Conservation (phyloP, 2,329 filamentous ascomycete species). For the Incumbomyces delicatus region DNA sequence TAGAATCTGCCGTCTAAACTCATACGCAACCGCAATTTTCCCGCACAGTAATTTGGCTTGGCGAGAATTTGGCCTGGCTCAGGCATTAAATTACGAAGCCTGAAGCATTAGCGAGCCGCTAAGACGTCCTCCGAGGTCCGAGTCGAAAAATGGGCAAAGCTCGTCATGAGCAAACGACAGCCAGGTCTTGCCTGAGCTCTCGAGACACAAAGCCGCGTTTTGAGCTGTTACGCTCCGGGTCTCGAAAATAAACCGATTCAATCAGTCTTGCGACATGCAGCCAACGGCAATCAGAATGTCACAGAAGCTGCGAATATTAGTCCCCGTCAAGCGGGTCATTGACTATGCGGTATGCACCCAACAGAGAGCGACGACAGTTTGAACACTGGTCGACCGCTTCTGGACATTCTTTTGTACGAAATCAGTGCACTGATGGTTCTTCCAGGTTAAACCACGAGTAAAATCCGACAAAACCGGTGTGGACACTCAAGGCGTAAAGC, state of each 20-base stretch:
- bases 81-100: too few relatives aligned
- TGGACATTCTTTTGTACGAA: background rate
- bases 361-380: background rate
- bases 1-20: too few relatives aligned
- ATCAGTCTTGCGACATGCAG: background rate
- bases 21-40: background rate
- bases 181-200: too few relatives aligned
- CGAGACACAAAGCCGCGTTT: too few relatives aligned
- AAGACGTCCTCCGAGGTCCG: too few relatives aligned
- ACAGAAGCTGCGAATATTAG: conserved; percentile 57
- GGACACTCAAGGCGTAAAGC: conserved; percentile 87
- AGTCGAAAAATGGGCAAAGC: too few relatives aligned
- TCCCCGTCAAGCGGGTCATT: conserved; percentile 75
- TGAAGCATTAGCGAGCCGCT: too few relatives aligned
- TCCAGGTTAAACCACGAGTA: conserved; percentile 58
- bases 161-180: too few relatives aligned
- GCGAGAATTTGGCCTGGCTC: background rate
- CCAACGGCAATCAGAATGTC: conserved; percentile 27
- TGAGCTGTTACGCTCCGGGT: too few relatives aligned
- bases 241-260: too few relatives aligned
- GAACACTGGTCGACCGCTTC: background rate
- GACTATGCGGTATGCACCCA: conserved; percentile 68
- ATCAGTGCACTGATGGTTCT: background rate
- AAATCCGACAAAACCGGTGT: conserved; percentile 71
- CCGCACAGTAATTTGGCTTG: background rate